Evolutionary conservation across 2,329 filamentous ascomycete species (phyloP).

Genomic region (Cytospora piceae): DNA sequence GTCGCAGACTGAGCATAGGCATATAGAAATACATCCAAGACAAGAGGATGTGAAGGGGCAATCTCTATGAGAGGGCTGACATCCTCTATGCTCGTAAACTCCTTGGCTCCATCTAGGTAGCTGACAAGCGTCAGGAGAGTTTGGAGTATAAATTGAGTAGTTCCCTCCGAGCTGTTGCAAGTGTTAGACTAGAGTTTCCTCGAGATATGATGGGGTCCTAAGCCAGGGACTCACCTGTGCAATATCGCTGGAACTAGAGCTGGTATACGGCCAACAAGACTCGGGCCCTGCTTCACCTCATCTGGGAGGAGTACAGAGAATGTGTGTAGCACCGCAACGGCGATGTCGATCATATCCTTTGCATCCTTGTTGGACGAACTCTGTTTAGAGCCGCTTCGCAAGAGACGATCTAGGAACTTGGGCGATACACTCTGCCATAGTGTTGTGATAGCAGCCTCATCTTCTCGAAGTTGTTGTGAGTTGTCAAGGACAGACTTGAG

Average conservation of each 20-base stretch:
- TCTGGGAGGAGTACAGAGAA: slow-evolving; percentile 63
- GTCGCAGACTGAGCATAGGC: slow-evolving; percentile 59
- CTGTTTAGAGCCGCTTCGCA: slow-evolving; percentile 54
- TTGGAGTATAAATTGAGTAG: slow-evolving; percentile 57
- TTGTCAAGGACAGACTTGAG: slow-evolving; percentile 69
- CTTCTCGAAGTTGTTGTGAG: slow-evolving; percentile 53
- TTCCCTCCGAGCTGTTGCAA: slow-evolving; percentile 52
- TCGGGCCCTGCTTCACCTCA: slow-evolving; percentile 46
- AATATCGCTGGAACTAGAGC: slow-evolving; percentile 57
- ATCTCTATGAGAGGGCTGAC: slow-evolving; percentile 60
- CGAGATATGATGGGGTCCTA: background rate
- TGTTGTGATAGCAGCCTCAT: slow-evolving; percentile 48
- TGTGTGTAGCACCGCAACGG: slow-evolving; percentile 64
- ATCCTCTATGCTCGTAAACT: slow-evolving; percentile 54
- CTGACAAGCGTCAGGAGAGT: slow-evolving; percentile 61
- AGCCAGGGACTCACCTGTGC: slow-evolving; percentile 50
- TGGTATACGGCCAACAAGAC: slow-evolving; percentile 57
- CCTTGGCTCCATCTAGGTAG: slow-evolving; percentile 52
- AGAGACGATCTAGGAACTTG: slow-evolving; percentile 66
- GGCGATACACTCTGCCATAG: slow-evolving; percentile 65
- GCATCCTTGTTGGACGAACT: slow-evolving; percentile 47
- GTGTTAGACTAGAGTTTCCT: slow-evolving; percentile 22
- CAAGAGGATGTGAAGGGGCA: slow-evolving; percentile 56
- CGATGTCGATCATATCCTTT: slow-evolving; percentile 65
- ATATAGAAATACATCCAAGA: slow-evolving; percentile 58